A percentile compares a stretch with the other conserved stretches of the same genome.
phyloP scores from a whole-genome alignment of 768 basidiomycete species.

The Russula foetens region DNA sequence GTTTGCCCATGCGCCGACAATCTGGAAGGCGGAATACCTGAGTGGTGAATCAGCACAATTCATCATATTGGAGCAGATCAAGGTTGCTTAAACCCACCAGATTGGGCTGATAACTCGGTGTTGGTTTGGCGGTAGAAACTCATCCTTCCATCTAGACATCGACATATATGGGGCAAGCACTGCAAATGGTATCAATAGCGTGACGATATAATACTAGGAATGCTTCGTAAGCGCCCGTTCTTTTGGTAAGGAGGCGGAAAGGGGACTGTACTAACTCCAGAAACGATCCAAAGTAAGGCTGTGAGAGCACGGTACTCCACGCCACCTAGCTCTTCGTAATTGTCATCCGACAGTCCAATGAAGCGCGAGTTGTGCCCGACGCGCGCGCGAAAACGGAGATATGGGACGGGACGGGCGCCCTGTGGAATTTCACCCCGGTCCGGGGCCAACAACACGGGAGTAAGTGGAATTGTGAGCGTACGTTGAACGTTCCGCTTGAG shows the following conservation, averaged over 20 bases:
- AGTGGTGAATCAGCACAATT: neutral
- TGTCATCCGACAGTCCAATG: conserved; percentile 63
- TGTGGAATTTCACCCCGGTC: conserved; percentile 10
- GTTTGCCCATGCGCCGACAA: conserved; percentile 44
- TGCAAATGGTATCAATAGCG: conserved; percentile 36
- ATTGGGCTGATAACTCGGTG: conserved; percentile 33
- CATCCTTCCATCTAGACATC: conserved; percentile 30
- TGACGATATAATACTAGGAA: conserved; percentile 37
- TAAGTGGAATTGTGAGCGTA: conserved; percentile 66
- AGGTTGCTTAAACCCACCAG: conserved; percentile 28
- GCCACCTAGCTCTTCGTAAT: conserved; percentile 84
- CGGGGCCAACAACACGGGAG: conserved; percentile 34
- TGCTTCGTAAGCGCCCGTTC: neutral
- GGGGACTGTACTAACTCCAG: conserved; percentile 42
- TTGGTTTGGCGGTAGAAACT: conserved; percentile 31
- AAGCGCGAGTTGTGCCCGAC: conserved; percentile 74
- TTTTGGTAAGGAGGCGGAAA: neutral
- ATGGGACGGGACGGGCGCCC: conserved; percentile 26
- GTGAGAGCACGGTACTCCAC: conserved; percentile 84
- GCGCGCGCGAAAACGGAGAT: conserved; percentile 27
- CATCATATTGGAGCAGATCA: neutral
- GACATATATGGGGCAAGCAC: conserved; percentile 41
- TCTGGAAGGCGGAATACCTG: conserved; percentile 41
- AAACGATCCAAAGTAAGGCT: conserved; percentile 70
- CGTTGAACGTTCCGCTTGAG: conserved; percentile 45